Conservation (phyloP, 768 basidiomycete genomes). For the Scleroderma bovista region DNA sequence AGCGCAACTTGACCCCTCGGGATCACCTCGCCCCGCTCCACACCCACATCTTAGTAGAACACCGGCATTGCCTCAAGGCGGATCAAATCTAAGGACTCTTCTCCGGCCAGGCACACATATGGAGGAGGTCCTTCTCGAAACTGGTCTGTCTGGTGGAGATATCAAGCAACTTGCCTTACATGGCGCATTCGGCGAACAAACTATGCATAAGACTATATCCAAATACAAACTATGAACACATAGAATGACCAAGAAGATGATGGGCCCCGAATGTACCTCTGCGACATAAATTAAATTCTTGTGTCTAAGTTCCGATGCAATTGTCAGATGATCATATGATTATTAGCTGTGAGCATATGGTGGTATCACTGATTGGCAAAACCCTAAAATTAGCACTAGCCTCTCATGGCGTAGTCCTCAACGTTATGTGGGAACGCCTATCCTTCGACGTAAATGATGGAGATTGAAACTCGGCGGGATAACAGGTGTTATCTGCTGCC, state of each 20-base stretch:
- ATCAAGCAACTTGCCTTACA: conserved; percentile 34
- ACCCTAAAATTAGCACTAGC: not conserved
- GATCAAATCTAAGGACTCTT: conserved; percentile 8
- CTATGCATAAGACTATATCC: conserved; percentile 13
- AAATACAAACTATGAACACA: conserved; percentile 22
- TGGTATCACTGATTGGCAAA: not conserved
- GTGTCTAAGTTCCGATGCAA: not conserved
- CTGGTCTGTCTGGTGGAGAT: conserved; percentile 43
- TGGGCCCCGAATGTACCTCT: not conserved
- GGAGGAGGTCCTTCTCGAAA: conserved; percentile 44
- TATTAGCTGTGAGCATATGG: not conserved
- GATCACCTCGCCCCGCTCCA: conserved; percentile 39
- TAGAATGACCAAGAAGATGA: not conserved
- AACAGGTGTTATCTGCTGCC: conserved; percentile 27
- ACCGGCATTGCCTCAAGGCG: conserved; percentile 15
- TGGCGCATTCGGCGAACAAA: conserved; percentile 43
- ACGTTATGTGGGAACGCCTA: conserved; percentile 20
- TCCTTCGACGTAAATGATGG: conserved; percentile 26
- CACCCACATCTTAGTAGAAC: conserved; percentile 44
- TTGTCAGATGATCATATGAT: not conserved
- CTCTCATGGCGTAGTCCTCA: no score
- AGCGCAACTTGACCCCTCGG: conserved; percentile 34
- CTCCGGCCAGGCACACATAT: conserved; percentile 51
- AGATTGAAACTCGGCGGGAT: conserved; percentile 28
- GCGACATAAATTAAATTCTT: not conserved